Percentiles rank a stretch among this genome's conserved stretches.
These are phyloP conservation scores for Amanita fuliginea DNA, from an alignment of 768 basidiomycete genomes.

Conservation along the genomic window DNA sequence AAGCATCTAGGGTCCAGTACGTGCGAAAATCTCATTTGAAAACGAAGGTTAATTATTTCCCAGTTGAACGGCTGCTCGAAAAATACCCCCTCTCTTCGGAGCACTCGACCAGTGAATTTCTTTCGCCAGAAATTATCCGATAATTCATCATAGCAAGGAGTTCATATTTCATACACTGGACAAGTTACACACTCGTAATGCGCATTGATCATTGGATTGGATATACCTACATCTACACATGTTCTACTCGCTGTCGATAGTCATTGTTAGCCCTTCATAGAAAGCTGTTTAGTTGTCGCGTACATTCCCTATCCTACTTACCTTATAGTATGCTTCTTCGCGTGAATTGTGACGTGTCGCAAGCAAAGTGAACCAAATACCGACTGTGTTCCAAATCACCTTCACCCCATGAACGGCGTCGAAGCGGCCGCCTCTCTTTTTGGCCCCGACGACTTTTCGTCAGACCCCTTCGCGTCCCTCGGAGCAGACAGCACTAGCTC, in stretches of 20 bases:
- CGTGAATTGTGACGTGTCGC: slow-evolving; percentile 23
- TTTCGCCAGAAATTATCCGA: slow-evolving; percentile 14
- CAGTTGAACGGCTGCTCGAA: slow-evolving; percentile 64
- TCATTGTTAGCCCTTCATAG: slow-evolving; percentile 7
- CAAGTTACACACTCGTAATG: background rate
- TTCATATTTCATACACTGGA: background rate
- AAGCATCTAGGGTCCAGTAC: slow-evolving; percentile 75
- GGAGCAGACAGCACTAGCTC: slow-evolving; percentile 16
- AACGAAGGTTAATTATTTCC: slow-evolving; percentile 7
- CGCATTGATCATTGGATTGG: slow-evolving; percentile 2
- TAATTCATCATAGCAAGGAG: slow-evolving; percentile 6
- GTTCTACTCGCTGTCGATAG: slow-evolving; percentile 13
- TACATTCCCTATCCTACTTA: slow-evolving; percentile 7
- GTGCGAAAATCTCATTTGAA: slow-evolving; percentile 15
- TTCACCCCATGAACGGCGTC: slow-evolving; percentile 42
- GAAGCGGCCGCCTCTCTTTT: slow-evolving; percentile 80
- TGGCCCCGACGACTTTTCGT: slow-evolving; percentile 48
- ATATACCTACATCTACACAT: slow-evolving; percentile 5
- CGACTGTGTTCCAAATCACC: slow-evolving; percentile 1
- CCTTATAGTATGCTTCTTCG: background rate
- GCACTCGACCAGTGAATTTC: slow-evolving; percentile 7
- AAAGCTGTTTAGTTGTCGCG: slow-evolving; percentile 10
- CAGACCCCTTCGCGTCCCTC: slow-evolving; percentile 56
- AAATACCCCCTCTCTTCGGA: slow-evolving; percentile 25
- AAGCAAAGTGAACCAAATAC: slow-evolving; percentile 28